Evolutionary conservation across 306 rosid species (phyloP).

Genomic region (Cucumis hystrix): DNA sequence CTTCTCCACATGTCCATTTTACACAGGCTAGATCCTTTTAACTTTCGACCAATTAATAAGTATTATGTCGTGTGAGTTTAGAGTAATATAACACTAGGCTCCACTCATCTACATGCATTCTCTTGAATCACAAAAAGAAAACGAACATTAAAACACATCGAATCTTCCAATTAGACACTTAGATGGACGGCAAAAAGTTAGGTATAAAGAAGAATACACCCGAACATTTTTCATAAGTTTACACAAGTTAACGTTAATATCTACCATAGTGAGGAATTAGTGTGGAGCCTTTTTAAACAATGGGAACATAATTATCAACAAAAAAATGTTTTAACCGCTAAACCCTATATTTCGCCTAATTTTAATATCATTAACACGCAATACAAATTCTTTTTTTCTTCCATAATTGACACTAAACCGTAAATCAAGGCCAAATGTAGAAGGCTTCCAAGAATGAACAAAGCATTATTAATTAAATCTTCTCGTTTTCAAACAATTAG

Average conservation of each 20-base stretch:
- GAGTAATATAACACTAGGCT: too few relatives aligned
- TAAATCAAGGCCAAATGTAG: background rate
- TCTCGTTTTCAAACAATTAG: background rate
- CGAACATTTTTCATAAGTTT: too few relatives aligned
- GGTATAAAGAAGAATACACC: too few relatives aligned
- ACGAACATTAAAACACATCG: too few relatives aligned
- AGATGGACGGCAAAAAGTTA: too few relatives aligned
- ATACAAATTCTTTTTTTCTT: background rate
- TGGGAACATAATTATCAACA: background rate
- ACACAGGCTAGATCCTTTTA: too few relatives aligned
- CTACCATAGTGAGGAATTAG: background rate
- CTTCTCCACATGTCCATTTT: too few relatives aligned
- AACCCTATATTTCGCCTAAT: background rate
- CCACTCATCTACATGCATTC: too few relatives aligned
- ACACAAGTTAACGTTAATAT: too few relatives aligned
- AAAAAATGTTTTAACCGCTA: too few relatives aligned
- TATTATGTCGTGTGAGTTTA: background rate
- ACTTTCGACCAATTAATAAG: background rate
- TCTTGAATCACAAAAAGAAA: too few relatives aligned
- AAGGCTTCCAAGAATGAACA: background rate
- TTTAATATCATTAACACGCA: background rate
- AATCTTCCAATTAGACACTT: too few relatives aligned
- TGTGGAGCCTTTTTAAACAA: background rate
- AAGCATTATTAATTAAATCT: background rate
- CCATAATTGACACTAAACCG: background rate